Evolutionary conservation across 129 eudicot species (phyloP), one percentile per base, ranked within the genome.

Genomic region (Erigeron canadensis): DNA sequence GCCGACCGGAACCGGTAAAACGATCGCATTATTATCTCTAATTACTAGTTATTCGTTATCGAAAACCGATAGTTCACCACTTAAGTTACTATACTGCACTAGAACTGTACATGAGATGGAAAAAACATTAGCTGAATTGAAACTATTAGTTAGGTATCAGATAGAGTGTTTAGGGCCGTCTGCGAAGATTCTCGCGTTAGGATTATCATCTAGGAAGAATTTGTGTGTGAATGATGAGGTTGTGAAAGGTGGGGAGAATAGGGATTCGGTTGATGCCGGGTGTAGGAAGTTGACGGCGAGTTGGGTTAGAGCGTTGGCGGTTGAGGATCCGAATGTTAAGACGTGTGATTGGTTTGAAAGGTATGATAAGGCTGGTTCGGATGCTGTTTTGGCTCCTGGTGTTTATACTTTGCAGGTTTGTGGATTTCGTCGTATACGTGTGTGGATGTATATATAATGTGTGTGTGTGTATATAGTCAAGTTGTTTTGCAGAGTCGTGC

Each of bases 81-180:
- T 90, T 12, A 90, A 88, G 54, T 85, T 95, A 9, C 68, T 95
- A 8, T 95, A 95, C 81, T 95, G 99, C 22, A 95, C 99, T n/a
- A 93, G 97, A 9, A 95, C 99, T 1, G 99, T 95, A 21, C 99
- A 95, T 82, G 99, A 95, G 75, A 95, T 95, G 99, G 99, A 95
- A 81, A 95, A 95, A 84, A 95, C 99, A 68, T 86, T 95, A 19
- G 96, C 86, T 6, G 99, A 95, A 62, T 85, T 90, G 59, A 90
- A 83, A 57, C 77, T 84, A 0, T 71, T 90, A 38, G 84, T 88
- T 40, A 71, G 72, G 56, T 95, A 90, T 56, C 99, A 95, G 82
- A 39, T 90, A 3, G 72, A 84, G 13, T 63, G 75, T n/a, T 55
- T 95, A 7, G 99, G 99, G 0, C 84, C 84, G 7, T 15, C 80